Evolutionary conservation across 257 asterid genomes (phyloP).

Genomic region (Leptodermis oblonga): DNA sequence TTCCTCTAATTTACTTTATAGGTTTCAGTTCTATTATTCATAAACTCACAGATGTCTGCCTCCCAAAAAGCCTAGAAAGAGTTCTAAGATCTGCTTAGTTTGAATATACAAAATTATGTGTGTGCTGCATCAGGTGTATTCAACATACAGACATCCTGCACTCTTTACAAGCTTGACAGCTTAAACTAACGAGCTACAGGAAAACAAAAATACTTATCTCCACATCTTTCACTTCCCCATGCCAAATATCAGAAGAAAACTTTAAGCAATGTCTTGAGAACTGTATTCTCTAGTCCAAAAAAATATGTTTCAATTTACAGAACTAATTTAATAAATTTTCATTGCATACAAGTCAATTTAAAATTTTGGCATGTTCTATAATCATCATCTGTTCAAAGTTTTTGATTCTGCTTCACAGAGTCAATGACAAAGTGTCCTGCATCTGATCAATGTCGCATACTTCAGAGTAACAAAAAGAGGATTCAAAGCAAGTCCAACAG

Average conservation of each 20-base stretch:
- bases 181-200: background rate
- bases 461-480: background rate
- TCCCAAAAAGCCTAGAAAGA: background rate
- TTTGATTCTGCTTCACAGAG: background rate
- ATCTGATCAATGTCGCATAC: background rate
- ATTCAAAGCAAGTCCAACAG: background rate
- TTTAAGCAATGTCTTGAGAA: background rate
- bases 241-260: background rate
- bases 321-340: too few relatives aligned
- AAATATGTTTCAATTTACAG: too few relatives aligned
- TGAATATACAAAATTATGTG: background rate
- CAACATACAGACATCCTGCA: background rate
- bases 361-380: background rate
- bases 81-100: background rate
- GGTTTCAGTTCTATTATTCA: background rate
- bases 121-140: background rate
- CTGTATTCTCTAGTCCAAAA: background rate
- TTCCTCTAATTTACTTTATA: background rate
- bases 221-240: background rate
- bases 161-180: background rate
- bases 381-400: background rate
- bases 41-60: background rate
- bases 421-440: too few relatives aligned
- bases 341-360: background rate
- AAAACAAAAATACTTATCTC: background rate